Evolutionary conservation across 148 eudicot genomes (phyloP).

Genomic region (Rhododendron vialii): DNA sequence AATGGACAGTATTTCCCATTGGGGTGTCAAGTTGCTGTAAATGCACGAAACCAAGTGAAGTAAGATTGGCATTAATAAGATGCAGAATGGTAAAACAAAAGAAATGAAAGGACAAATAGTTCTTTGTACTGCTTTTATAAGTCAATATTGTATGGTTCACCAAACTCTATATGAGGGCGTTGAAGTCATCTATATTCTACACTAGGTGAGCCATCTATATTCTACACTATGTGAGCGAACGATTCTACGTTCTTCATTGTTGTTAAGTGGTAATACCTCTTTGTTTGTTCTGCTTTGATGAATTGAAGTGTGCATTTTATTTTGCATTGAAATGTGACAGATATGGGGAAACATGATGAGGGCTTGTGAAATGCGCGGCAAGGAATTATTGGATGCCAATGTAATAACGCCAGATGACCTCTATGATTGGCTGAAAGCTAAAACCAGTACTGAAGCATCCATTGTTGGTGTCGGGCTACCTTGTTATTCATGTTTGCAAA

Average conservation of each 20-base stretch:
- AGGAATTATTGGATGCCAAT: constrained; percentile 53
- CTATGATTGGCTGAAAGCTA: constrained; percentile 71
- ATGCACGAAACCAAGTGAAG: background rate
- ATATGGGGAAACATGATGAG: constrained; percentile 83
- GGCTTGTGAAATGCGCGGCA: constrained; percentile 50
- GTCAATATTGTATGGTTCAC: background rate
- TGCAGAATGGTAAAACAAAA: background rate
- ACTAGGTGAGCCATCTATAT: background rate
- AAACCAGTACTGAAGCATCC: constrained; percentile 42
- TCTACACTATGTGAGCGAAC: background rate
- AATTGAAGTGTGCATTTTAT: background rate
- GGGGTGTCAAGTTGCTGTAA: background rate
- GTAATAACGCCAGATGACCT: constrained; percentile 60
- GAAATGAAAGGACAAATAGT: background rate
- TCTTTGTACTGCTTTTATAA: background rate
- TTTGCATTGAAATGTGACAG: constrained; percentile 30
- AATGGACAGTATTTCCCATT: background rate
- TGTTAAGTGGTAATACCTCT: background rate
- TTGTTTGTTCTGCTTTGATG: constrained; percentile 1
- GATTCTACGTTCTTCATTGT: background rate
- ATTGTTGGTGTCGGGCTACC: constrained; percentile 72
- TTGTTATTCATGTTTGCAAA: constrained; percentile 55
- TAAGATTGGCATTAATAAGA: background rate
- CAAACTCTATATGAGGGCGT: background rate
- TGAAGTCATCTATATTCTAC: background rate